A percentile compares a stretch with the other conserved stretches of the same genome.
Conservation (phyloP, 2,329 filamentous ascomycete genomes). For the Fusarium papillatum region DNA sequence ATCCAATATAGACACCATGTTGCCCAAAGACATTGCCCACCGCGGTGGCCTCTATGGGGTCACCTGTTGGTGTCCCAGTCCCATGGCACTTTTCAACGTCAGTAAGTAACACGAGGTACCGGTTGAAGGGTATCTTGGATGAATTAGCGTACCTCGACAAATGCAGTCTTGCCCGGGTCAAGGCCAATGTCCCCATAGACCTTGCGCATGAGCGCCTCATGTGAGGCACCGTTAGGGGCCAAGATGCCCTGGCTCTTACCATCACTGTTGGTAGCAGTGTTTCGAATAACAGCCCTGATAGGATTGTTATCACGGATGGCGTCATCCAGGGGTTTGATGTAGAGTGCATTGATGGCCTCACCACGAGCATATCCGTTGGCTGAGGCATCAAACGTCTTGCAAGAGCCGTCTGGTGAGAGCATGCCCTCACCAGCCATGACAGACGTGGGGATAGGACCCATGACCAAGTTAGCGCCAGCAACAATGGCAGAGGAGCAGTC, state of each 20-base stretch:
- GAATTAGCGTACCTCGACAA: not conserved
- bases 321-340: conserved; percentile 56
- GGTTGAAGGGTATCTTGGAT: too few relatives aligned
- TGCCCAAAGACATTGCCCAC: not conserved
- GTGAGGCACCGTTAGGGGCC: not conserved
- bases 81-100: not conserved
- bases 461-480: conserved; percentile 38
- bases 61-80: not conserved
- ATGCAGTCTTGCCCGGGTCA: not conserved
- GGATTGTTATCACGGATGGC: conserved; percentile 58
- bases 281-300: conserved; percentile 51
- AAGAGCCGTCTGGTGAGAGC: conserved; percentile 41
- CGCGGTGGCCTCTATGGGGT: not conserved
- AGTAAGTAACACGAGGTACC: not conserved
- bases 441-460: conserved; percentile 37
- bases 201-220: not conserved
- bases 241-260: conserved; percentile 41
- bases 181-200: not conserved
- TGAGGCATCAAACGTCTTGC: conserved; percentile 53
- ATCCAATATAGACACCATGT: not conserved
- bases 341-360: conserved; percentile 52
- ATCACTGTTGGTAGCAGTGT: conserved; percentile 52
- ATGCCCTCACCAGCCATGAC: conserved; percentile 39
- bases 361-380: conserved; percentile 58
- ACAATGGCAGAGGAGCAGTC: conserved; percentile 40